Evolutionary conservation across 2,329 filamentous ascomycete genomes (phyloP).

Genomic region (Lecanoromycetidae sp.): DNA sequence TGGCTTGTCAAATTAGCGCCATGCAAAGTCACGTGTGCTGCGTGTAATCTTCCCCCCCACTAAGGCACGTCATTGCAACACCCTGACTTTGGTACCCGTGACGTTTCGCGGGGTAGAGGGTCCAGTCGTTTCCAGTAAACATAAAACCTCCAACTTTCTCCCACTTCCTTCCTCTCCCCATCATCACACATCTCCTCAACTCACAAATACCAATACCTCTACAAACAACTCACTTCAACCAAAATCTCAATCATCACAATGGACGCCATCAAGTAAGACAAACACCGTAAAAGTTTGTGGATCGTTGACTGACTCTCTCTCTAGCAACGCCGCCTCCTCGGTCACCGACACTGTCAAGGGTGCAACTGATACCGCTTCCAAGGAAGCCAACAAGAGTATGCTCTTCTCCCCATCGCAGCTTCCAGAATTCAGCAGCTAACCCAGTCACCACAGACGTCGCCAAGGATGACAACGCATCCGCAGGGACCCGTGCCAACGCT

Average conservation of each 20-base stretch:
- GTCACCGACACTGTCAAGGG: conserved; percentile 52
- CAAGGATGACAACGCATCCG: conserved; percentile 44
- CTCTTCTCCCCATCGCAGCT: neutral
- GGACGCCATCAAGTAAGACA: conserved; percentile 36
- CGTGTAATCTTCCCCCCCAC: too few species aligned
- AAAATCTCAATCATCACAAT: conserved; percentile 28
- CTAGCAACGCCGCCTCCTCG: conserved; percentile 30
- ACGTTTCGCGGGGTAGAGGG: neutral
- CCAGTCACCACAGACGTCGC: conserved; percentile 33
- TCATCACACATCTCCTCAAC: neutral
- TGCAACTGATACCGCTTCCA: conserved; percentile 43
- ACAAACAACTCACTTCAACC: conserved; percentile 1
- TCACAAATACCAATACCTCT: neutral
- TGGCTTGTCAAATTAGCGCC: neutral
- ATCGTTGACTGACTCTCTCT: neutral
- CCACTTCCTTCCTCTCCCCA: neutral
- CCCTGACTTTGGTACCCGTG: too few species aligned
- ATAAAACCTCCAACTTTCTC: neutral
- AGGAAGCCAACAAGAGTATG: conserved; percentile 56
- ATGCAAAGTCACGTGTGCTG: neutral
- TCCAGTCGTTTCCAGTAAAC: neutral
- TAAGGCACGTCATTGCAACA: too few species aligned
- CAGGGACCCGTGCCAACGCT: conserved; percentile 44
- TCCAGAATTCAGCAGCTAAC: neutral
- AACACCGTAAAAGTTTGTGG: neutral